These are phyloP conservation scores for Lophium mytilinum DNA, from an alignment of 495 filamentous ascomycete genomes.

Conservation along the genomic window DNA sequence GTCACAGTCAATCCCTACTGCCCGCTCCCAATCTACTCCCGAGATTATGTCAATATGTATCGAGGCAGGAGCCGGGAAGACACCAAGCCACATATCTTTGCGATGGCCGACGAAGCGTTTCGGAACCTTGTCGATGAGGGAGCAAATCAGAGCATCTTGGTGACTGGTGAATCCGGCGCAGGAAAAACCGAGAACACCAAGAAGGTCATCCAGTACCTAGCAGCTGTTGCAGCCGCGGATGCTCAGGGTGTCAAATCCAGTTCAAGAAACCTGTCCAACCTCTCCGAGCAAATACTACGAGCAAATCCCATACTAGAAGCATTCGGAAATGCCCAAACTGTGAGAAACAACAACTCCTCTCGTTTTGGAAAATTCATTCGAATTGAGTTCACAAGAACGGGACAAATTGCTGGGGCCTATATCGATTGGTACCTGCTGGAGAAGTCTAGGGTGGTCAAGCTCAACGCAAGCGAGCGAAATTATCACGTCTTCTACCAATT, in stretches of 20 bases:
- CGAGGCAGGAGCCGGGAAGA: constrained; percentile 83
- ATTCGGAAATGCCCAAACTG: constrained; percentile 97
- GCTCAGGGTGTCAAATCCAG: constrained; percentile 54
- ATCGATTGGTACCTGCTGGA: constrained; percentile 99
- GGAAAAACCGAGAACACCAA: constrained; percentile 99
- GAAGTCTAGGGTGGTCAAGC: constrained; percentile 88
- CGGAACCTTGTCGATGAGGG: constrained; percentile 92
- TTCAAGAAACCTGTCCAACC: constrained; percentile 63
- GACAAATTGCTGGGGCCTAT: constrained; percentile 90
- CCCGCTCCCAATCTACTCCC: constrained; percentile 86
- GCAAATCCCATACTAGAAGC: constrained; percentile 98
- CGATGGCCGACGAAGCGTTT: constrained; percentile 97
- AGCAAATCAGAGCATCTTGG: constrained; percentile 93
- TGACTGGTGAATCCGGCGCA: constrained; percentile 97
- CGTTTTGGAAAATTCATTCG: constrained; percentile 98
- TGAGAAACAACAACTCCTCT: constrained; percentile 97
- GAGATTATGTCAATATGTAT: constrained; percentile 96
- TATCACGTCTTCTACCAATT: constrained; percentile 99
- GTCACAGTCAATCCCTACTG: constrained; percentile 98
- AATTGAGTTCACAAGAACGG: constrained; percentile 85
- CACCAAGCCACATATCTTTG: constrained; percentile 94
- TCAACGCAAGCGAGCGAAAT: constrained; percentile 81
- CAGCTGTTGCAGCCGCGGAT: constrained; percentile 82
- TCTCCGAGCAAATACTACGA: constrained; percentile 94
- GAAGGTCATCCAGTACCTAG: constrained; percentile 98